A percentile compares a stretch with the other conserved stretches of the same genome.
Conservation (phyloP, 768 basidiomycete species). For the Solioccasus polychromus region DNA sequence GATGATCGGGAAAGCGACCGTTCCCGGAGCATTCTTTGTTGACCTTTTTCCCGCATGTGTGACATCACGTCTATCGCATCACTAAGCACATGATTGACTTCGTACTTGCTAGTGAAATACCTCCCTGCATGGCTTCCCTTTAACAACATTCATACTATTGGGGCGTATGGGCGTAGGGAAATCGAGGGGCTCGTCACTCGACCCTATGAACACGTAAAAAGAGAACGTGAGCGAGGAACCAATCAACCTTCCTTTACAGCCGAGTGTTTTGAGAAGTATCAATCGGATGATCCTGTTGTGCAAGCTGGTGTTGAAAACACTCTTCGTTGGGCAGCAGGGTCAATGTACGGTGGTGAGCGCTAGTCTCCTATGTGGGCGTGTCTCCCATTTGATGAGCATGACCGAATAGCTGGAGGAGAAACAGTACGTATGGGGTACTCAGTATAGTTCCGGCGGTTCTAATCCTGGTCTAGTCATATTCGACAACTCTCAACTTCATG, state of each 20-base stretch:
- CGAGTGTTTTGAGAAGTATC: constrained; percentile 13
- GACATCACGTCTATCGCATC: neutral
- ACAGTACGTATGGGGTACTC: neutral
- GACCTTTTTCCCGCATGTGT: constrained; percentile 28
- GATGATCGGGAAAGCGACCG: constrained; percentile 20
- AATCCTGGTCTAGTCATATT: constrained; percentile 10
- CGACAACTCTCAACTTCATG: constrained; percentile 17
- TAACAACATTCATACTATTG: constrained; percentile 11
- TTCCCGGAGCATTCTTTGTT: constrained; percentile 29
- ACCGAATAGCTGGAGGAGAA: constrained; percentile 6
- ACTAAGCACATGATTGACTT: neutral
- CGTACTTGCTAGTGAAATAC: constrained; percentile 21
- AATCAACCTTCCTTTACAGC: constrained; percentile 17
- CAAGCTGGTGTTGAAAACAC: constrained; percentile 7
- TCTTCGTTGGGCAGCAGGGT: constrained; percentile 16
- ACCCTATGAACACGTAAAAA: constrained; percentile 26
- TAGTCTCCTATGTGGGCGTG: neutral
- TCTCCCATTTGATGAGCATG: neutral
- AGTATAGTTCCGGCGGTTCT: neutral
- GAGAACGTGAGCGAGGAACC: constrained; percentile 7
- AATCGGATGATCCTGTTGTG: constrained; percentile 2
- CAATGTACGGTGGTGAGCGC: constrained; percentile 18
- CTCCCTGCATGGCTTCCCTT: constrained; percentile 26
- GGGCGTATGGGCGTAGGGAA: constrained; percentile 1
- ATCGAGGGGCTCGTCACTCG: constrained; percentile 10